These are phyloP conservation scores for Crucihimalaya himalaica DNA, from an alignment of 345 rosid species.

Conservation along the genomic window DNA sequence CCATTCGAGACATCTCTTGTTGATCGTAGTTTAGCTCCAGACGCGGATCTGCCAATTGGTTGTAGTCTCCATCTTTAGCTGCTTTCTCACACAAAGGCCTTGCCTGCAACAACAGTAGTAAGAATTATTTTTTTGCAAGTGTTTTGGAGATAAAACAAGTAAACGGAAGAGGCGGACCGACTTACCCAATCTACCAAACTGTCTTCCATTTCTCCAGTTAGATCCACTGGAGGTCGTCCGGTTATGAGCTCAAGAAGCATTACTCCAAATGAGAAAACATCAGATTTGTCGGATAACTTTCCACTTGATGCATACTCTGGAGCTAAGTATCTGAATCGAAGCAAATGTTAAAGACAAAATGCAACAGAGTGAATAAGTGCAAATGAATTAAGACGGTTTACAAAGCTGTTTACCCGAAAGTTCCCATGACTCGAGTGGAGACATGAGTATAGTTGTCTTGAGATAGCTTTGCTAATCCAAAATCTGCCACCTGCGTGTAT, in stretches of 20 bases:
- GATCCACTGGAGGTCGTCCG: conserved; percentile 70
- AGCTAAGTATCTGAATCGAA: conserved; percentile 67
- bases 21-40: conserved; percentile 54
- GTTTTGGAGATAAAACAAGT: not conserved
- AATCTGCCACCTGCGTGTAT: conserved; percentile 78
- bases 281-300: conserved; percentile 85
- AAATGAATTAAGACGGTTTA: not conserved
- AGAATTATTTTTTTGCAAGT: not conserved
- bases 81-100: conserved; percentile 61
- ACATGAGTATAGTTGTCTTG: conserved; percentile 85
- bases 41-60: conserved; percentile 62
- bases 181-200: conserved; percentile 92
- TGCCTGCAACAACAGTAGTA: conserved; percentile 51
- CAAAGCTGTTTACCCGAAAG: conserved; percentile 72
- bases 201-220: conserved; percentile 64
- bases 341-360: not conserved
- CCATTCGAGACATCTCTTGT: conserved; percentile 70
- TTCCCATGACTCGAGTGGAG: conserved; percentile 96
- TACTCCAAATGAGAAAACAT: conserved; percentile 87
- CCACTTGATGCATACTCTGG: conserved; percentile 97
- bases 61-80: conserved; percentile 55
- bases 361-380: not conserved
- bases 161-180: not conserved
- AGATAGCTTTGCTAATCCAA: conserved; percentile 88
- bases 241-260: conserved; percentile 85